Conservation (phyloP, 305 asterid genomes). For the Fraxinus greggii region DNA sequence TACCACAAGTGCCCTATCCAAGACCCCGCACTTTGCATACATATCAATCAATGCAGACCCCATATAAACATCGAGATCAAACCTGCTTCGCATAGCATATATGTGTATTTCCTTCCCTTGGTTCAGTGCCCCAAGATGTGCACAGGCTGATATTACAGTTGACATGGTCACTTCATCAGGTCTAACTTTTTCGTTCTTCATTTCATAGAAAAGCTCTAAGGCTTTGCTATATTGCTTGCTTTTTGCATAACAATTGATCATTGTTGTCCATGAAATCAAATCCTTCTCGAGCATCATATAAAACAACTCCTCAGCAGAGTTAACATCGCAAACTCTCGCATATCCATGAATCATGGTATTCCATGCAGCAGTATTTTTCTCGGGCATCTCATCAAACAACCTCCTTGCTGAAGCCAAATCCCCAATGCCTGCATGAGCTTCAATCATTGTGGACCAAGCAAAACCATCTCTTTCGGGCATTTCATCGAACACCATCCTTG, state of each 20-base stretch:
- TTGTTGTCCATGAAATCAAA: constrained; percentile 72
- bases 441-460: constrained; percentile 61
- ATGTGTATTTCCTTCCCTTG: constrained; percentile 60
- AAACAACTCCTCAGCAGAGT: constrained; percentile 54
- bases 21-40: constrained; percentile 73
- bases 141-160: constrained; percentile 69
- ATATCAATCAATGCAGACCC: constrained; percentile 72
- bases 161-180: constrained; percentile 76
- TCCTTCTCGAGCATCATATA: constrained; percentile 43
- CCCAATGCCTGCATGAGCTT: constrained; percentile 43
- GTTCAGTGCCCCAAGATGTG: constrained; percentile 66
- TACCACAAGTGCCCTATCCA: constrained; percentile 61
- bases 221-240: constrained; percentile 46
- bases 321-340: constrained; percentile 53
- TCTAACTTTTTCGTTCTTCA: constrained; percentile 40
- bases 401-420: constrained; percentile 49
- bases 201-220: constrained; percentile 45
- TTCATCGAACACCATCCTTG: constrained; percentile 57
- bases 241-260: constrained; percentile 59
- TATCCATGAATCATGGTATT: constrained; percentile 59
- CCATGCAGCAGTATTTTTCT: constrained; percentile 47
- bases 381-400: constrained; percentile 59
- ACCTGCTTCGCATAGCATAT: constrained; percentile 33
- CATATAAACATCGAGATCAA: constrained; percentile 49
- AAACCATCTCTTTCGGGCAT: constrained; percentile 57